Evolutionary conservation across 1,284 basidiomycete species (phyloP), one percentile per base, ranked within the genome.

Genomic region (Prillingera fragicola): DNA sequence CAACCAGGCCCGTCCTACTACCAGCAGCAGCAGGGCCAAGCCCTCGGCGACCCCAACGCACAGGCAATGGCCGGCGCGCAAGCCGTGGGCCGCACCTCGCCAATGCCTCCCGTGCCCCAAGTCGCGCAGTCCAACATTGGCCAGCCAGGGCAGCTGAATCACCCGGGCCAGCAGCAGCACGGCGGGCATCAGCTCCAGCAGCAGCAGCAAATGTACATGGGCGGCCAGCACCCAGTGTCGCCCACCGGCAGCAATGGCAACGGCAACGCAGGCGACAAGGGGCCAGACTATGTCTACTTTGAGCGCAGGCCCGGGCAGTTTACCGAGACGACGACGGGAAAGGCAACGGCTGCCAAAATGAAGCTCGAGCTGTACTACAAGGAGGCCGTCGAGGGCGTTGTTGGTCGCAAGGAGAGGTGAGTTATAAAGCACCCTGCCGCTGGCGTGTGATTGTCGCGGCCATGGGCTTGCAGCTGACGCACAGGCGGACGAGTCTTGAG

Each of bases 361-460:
- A 96, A 96, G 73, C 81, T 98, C 43, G 94, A 96, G 73, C 87
- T 94, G 51, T 95, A 85, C 73, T 98, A 98, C 79, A 96, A 96
- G 73, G 85, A 96, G 48, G 85, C 85, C 1, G 89, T 95, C 22
- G 87, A 92, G 70, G 81, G 86, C 45, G 89, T 90, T 23, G 85
- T 95, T 31, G 87, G 90, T 62, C 76, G 90, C 41, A 92, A 91
- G 64, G 78, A 82, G 42, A 78, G 89, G 85, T 87, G 59, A 48
- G 76, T 57, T 2, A 10, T n/a, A 21, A 8, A 2, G 8, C 15
- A 13, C 17, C 4, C 3, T 26, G 5, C n/a, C 3, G n/a, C n/a
- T n/a, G 13, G 23, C 4, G 6, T 21, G 4, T 17, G 4, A 3
- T 22, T 19, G 32, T 19, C 14, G 2, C 28, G 4, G 27, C 8